Percentiles rank a stretch among this genome's conserved stretches.
phyloP scores from a whole-genome alignment of 73 alveolate genomes.

The Paramecium biaurelia region DNA sequence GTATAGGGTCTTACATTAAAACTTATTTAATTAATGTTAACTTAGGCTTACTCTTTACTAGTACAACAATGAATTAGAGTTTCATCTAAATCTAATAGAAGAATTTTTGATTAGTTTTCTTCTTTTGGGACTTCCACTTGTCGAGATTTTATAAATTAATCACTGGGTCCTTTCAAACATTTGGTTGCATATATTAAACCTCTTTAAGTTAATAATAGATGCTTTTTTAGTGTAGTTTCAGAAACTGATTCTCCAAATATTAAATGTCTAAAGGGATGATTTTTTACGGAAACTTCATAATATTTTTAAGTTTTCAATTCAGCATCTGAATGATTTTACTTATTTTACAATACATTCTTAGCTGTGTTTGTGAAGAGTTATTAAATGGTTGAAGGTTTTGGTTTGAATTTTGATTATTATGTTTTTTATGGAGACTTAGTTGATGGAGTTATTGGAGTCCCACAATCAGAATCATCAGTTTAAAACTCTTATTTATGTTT shows the following conservation, averaged over 20 bases:
- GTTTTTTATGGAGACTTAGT: background rate
- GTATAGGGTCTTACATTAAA: constrained; percentile 82
- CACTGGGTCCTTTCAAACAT: constrained; percentile 63
- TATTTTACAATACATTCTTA: background rate
- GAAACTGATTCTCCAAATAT: constrained; percentile 16
- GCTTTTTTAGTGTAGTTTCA: constrained; percentile 35
- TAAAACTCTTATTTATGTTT: constrained; percentile 8
- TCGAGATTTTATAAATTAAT: constrained; percentile 26
- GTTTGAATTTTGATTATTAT: constrained; percentile 12
- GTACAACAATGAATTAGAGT: constrained; percentile 77
- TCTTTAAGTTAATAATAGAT: constrained; percentile 42
- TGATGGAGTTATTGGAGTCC: constrained; percentile 5
- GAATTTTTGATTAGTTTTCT: constrained; percentile 62
- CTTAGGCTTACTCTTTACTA: constrained; percentile 35
- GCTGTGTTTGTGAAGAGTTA: background rate
- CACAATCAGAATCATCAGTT: constrained; percentile 50
- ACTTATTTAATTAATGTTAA: constrained; percentile 68
- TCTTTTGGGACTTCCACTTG: background rate
- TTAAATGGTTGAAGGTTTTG: background rate
- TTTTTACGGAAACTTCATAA: background rate
- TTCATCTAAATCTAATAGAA: constrained; percentile 86
- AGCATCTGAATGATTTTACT: constrained; percentile 27
- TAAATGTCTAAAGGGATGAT: constrained; percentile 62
- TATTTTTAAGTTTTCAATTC: background rate
- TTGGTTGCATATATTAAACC: constrained; percentile 56